Base-by-base conservation (phyloP, 179 eudicot genomes). In the Sideroxylon spinosum region DNA sequence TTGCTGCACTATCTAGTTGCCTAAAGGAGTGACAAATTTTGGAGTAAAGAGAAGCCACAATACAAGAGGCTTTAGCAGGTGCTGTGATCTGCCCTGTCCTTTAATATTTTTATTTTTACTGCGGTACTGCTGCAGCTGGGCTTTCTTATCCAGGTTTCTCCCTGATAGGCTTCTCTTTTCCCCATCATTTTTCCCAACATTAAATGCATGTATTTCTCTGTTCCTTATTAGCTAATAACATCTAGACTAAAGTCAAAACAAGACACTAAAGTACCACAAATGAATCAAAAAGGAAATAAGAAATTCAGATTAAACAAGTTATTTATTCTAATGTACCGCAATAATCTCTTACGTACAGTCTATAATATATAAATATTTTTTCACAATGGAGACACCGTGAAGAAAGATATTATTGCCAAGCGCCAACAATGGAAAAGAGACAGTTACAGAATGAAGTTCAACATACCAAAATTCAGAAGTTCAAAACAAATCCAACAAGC, bases 371-470 rank as follows among this genome's bases (percentile, higher is more conserved):
- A 55, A 55, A 55, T 28, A 44, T 46, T 25, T 55, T 0, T 4
- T 16, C 8, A 3, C 22, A 69, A 70, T 8, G 48, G 9, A 14
- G 4, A 13, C 4, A 2, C 11, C n/a, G 0, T 20, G 12, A 26
- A 74, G 17, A 57, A 13, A 1, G 28, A 46, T 23, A 59, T n/a
- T 32, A 59, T n/a, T 0, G 5, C 1, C 28, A 20, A 32, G 37
- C 3, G 37, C 37, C 52, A 6, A 32, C 61, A 17, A 37, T 29
- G 14, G 8, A 44, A 69, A 69, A 75, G 61, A 57, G 13, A 14
- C 14, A 66, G 76, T 80, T 29, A 74, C 13, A 53, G 53, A 59
- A 57, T 74, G 32, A 59, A 37, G 26, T 37, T 37, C 12, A 65
- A 74, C 12, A 32, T 37, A 3, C 37, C 25, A 9, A 44, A 46